phyloP scores from a whole-genome alignment of 2,329 filamentous ascomycete genomes.

The Fusarium protoensiforme region DNA sequence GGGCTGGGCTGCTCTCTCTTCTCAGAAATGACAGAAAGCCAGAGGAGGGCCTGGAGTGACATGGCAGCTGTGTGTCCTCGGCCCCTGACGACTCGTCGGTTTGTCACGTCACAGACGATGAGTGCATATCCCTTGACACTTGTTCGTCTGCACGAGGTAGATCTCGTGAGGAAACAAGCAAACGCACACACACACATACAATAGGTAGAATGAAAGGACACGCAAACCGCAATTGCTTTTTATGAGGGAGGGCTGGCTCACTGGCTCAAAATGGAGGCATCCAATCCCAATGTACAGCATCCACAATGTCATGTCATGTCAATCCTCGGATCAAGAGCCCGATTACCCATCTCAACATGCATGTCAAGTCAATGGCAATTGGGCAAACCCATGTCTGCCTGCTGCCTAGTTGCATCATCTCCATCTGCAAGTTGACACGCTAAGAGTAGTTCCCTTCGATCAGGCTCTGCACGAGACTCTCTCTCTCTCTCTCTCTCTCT shows the following conservation, averaged over 20 bases:
- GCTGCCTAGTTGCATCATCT: not conserved
- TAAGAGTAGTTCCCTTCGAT: not conserved
- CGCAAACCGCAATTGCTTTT: not conserved
- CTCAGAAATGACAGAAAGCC: not conserved
- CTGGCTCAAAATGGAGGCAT: not conserved
- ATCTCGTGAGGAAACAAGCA: not conserved
- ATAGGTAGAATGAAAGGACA: not conserved
- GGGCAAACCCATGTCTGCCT: constrained; percentile 8
- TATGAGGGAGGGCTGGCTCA: not conserved
- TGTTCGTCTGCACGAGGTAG: not conserved
- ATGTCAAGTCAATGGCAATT: constrained; percentile 4
- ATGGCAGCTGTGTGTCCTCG: not conserved
- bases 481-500: no score
- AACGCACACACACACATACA: not conserved
- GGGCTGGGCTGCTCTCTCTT: not conserved
- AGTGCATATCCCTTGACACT: not conserved
- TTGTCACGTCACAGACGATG: not conserved
- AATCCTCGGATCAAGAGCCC: not conserved
- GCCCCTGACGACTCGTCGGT: not conserved
- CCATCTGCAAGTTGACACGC: not conserved
- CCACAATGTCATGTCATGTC: not conserved
- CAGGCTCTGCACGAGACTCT: not conserved
- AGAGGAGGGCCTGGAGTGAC: not conserved
- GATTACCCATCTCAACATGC: not conserved
- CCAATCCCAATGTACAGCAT: not conserved